phyloP scores from a whole-genome alignment of 345 rosid genomes.

The Geranium rotundifolium region DNA sequence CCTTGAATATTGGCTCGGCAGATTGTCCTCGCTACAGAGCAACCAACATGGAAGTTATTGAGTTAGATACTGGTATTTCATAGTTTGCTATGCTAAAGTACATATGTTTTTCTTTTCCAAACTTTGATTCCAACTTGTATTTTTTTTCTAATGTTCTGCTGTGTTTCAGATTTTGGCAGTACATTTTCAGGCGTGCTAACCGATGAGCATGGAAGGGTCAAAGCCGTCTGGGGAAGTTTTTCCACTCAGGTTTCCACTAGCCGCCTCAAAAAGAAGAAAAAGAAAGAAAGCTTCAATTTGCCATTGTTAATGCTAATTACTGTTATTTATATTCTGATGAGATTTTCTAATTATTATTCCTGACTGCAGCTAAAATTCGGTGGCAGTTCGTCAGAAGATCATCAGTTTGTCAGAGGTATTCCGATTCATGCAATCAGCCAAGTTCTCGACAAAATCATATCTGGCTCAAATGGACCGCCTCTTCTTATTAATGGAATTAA shows the following conservation, averaged over 20 bases:
- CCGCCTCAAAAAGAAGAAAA: conserved; percentile 4
- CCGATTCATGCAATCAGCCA: conserved; percentile 61
- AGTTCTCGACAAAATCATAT: conserved; percentile 63
- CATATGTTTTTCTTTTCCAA: not conserved
- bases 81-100: conserved; percentile 11
- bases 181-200: conserved; percentile 87
- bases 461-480: conserved; percentile 58
- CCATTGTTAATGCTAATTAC: not conserved
- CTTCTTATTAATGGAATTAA: conserved; percentile 74
- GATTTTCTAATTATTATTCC: conserved; percentile 12
- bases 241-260: conserved; percentile 56
- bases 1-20: conserved; percentile 75
- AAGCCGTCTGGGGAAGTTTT: conserved; percentile 95
- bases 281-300: not conserved
- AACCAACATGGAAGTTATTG: conserved; percentile 90
- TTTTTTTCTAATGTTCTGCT: not conserved
- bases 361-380: conserved; percentile 60
- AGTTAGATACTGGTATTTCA: conserved; percentile 73
- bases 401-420: conserved; percentile 82
- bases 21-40: conserved; percentile 93
- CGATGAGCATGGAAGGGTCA: conserved; percentile 79
- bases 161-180: conserved; percentile 78
- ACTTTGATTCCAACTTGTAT: not conserved
- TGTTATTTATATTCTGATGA: not conserved
- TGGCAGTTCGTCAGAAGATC: conserved; percentile 69